Conservation (phyloP, 1,284 basidiomycete species). For the Fomitopsis pinicola region DNA sequence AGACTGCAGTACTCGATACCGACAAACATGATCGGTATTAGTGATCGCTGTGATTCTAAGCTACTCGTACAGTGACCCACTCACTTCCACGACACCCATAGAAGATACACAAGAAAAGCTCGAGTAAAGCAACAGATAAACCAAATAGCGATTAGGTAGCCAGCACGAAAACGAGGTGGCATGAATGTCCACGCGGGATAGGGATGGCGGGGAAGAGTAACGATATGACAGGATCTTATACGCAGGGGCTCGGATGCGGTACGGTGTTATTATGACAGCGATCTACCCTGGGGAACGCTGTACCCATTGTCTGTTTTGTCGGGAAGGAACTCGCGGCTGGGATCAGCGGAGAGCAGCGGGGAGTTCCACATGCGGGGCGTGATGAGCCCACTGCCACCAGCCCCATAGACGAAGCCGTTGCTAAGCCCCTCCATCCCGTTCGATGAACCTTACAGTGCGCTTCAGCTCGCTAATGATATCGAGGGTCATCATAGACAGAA, state of each 20-base stretch:
- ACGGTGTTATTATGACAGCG: not conserved
- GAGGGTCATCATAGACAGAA: constrained; percentile 10
- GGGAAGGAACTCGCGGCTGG: constrained; percentile 14
- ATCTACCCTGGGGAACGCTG: constrained; percentile 8
- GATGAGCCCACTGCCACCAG: constrained; percentile 72
- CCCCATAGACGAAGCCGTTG: constrained; percentile 78
- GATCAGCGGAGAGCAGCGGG: constrained; percentile 28
- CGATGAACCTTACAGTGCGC: constrained; percentile 52
- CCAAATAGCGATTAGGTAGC: not conserved
- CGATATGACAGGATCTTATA: not conserved
- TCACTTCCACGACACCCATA: not conserved
- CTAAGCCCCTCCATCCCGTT: constrained; percentile 74
- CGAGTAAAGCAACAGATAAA: not conserved
- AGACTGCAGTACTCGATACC: not conserved
- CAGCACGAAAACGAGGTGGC: not conserved
- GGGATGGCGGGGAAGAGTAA: not conserved
- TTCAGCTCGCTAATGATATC: no score
- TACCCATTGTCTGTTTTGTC: constrained; percentile 23
- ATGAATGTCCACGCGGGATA: not conserved
- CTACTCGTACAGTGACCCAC: not conserved
- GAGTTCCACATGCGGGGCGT: constrained; percentile 41
- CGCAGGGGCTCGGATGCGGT: not conserved
- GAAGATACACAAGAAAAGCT: not conserved
- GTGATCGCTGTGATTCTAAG: not conserved
- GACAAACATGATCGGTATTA: not conserved